Base-by-base conservation (phyloP, 176 grass and related monocot genomes). In the Puya raimondii region DNA sequence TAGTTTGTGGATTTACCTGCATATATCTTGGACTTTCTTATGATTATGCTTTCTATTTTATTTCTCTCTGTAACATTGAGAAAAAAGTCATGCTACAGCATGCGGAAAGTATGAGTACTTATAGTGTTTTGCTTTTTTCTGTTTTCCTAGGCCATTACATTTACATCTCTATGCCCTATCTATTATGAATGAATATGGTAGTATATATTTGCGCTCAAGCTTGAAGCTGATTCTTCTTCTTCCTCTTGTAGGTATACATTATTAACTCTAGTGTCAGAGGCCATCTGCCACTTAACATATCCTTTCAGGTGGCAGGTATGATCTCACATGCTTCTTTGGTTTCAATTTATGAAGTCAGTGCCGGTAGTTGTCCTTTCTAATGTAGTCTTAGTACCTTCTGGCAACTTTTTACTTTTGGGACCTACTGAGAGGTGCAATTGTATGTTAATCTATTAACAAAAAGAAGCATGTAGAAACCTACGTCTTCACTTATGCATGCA, bases 241-340 rank as follows among this genome's bases (percentile, higher is more conserved):
- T 8, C 21, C 2, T 69, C 67, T 50, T 50, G 53, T 53, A 77
- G 94, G 78, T 99, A 99, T 80, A 86, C 94, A 67, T 77, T 99
- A 64, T 82, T 99, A 68, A 99, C 94, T 73, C 74, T 99, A 72
- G 94, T 93, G 51, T 99, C 94, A 56, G 94, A 99, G 86, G 90
- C 94, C 74, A 91, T 99, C 78, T 99, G 94, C 82, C 94, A 99
- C 84, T 93, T 99, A 80, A 93, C 93, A 85, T 93, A 99, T 72
- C 94, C 94, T 64, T 76, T 99, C 76, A 91, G 90, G 80, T 99
- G 94, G 94, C 94, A 93, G 94, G 94, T 99, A 72, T 69, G 83
- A 59, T 63, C 29, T 72, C 64, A 71, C 71, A 70, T 63, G 76
- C 56, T 61, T 61, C 10, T 18, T 61, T 18, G 56, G 16, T 61